Evolutionary conservation across 805 yeast genomes (phyloP), one percentile per base, ranked within the genome.

Genomic region (Candida piceae): DNA sequence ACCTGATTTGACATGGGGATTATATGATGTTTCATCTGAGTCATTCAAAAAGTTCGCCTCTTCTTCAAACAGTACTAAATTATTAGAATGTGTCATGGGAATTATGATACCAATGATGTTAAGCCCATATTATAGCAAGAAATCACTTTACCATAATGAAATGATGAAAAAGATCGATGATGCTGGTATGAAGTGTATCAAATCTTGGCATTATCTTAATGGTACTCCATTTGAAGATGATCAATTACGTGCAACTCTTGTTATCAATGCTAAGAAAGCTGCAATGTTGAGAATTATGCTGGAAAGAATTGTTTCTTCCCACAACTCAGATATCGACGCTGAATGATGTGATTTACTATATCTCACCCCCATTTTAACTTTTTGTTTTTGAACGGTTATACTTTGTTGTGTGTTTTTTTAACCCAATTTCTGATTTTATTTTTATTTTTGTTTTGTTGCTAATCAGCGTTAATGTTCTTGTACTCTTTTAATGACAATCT

Each of bases 111-210:
- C 38, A 9, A 49, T 63, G 34, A 57, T 69, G 13, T 46, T 49
- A 13, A 37, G 49, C 38, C 49, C 62, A 1, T 62, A 61, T 23
- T 68, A 56, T 46, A 32, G 47, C 4, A 32, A 55, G 6, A 28
- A 57, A 16, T 50, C 48, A 1, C 31, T 45, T 4, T 59, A 49
- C 30, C 34, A 45, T 12, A 34, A 39, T 7, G 41, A 49, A 5
- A 45, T 58, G 22, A n/a, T 37, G 18, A 17, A 21, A 12, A 44
- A 42, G 11, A 39, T 67, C 12, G 51, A 46, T 17, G 39, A 50
- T 11, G 30, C 45, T 10, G 44, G 49, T 2, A 17, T 60, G 36
- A 32, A 19, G 5, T 63, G 63, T 3, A 32, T 56, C 22, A 34
- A 28, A 16, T 29, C 33, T 3, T 43, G 50, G 49, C 36, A 38